Evolutionary conservation across 2,329 filamentous ascomycete genomes (phyloP).

Genomic region (Tricladium varicosporioides): DNA sequence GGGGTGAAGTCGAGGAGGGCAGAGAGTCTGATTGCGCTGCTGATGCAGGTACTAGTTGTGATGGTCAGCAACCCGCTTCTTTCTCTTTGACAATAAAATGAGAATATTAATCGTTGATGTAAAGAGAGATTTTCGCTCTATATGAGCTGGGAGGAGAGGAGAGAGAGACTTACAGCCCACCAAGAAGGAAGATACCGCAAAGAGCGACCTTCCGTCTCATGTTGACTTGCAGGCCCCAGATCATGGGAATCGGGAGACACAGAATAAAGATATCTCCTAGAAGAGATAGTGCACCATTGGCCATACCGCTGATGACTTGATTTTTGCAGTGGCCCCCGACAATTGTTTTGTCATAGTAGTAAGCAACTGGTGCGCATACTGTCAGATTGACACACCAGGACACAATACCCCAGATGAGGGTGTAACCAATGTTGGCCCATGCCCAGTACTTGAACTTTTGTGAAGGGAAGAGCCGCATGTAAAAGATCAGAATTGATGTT

Average conservation of each 20-base stretch:
- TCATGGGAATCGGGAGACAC: conserved; percentile 15
- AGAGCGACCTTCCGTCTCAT: conserved; percentile 13
- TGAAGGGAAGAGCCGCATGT: conserved; percentile 20
- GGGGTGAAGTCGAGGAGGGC: neutral
- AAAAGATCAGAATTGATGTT: conserved; percentile 25
- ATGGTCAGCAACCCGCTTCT: neutral
- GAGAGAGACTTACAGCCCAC: conserved; percentile 17
- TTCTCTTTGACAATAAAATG: no score
- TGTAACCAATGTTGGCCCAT: conserved; percentile 17
- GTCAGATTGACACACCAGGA: conserved; percentile 22
- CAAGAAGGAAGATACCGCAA: conserved; percentile 16
- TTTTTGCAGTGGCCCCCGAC: conserved; percentile 15
- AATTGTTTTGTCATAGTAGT: conserved; percentile 22
- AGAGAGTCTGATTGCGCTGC: neutral
- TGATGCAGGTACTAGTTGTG: neutral
- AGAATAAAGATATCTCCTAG: conserved; percentile 17
- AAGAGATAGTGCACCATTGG: conserved; percentile 18
- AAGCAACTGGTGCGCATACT: conserved; percentile 19
- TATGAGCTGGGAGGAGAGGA: no score
- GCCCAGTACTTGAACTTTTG: conserved; percentile 17
- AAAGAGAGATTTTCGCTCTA: no score
- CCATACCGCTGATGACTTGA: conserved; percentile 18
- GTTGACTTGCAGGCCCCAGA: conserved; percentile 15
- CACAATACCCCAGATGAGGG: conserved; percentile 19
- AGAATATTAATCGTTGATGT: no score